Percentiles rank a stretch among this genome's conserved stretches.
phyloP scores from a whole-genome alignment of 2,329 filamentous ascomycete genomes.

The Metarhizium guizhouense region DNA sequence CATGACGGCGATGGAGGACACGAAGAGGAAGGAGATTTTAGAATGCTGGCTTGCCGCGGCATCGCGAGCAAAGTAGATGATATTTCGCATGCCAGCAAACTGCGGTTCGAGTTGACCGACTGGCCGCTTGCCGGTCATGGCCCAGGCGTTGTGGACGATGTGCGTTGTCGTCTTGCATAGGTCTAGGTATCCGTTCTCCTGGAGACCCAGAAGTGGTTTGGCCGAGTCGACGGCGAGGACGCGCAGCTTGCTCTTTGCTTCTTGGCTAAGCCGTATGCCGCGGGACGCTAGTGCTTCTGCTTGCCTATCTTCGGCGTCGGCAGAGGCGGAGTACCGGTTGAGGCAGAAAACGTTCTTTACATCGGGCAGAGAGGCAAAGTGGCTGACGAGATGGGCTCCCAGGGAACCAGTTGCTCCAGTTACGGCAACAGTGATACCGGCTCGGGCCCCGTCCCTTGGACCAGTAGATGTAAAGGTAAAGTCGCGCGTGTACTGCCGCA shows the following conservation, averaged over 20 bases:
- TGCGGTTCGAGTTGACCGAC: slow-evolving; percentile 33
- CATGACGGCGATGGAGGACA: slow-evolving; percentile 32
- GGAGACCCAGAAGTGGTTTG: slow-evolving; percentile 29
- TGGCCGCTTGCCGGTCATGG: slow-evolving; percentile 27
- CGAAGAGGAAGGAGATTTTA: slow-evolving; percentile 27
- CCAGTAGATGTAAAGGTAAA: too few species aligned
- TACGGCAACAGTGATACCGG: too few species aligned
- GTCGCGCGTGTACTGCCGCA: too few species aligned
- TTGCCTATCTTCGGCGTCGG: too few species aligned
- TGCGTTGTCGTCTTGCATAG: slow-evolving; percentile 33
- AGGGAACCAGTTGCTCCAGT: too few species aligned
- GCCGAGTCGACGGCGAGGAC: neutral
- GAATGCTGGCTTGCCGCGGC: slow-evolving; percentile 12
- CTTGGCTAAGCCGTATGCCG: neutral
- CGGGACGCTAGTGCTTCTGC: too few species aligned
- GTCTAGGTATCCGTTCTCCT: slow-evolving; percentile 24
- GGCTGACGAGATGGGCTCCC: too few species aligned
- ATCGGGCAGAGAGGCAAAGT: too few species aligned
- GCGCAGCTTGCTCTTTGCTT: too few species aligned
- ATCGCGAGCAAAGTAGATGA: slow-evolving; percentile 34
- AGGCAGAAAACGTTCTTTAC: too few species aligned
- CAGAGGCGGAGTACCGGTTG: too few species aligned
- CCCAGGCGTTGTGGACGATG: slow-evolving; percentile 43
- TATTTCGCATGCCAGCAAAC: slow-evolving; percentile 34
- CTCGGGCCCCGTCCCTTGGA: too few species aligned